phyloP scores from a whole-genome alignment of 257 asterid genomes.

The Dorcoceras hygrometricum region DNA sequence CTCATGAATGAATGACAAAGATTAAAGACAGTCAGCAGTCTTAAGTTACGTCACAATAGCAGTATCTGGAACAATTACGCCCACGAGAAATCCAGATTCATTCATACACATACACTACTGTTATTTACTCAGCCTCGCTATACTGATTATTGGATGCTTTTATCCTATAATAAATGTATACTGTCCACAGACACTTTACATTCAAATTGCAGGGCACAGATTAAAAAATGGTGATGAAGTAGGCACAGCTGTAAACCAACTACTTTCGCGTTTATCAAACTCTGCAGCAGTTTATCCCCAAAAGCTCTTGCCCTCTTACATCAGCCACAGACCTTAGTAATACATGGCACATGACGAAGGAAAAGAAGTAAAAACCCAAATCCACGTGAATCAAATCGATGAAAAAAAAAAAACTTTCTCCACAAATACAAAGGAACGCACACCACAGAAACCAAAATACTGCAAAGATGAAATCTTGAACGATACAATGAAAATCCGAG shows the following conservation, averaged over 20 bases:
- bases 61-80: background rate
- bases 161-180: background rate
- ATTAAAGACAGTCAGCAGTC: background rate
- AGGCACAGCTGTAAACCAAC: background rate
- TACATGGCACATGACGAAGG: too few relatives aligned
- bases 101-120: constrained; percentile 12
- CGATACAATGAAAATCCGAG: background rate
- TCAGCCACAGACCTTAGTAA: background rate
- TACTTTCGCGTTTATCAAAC: constrained; percentile 1
- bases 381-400: background rate
- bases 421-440: background rate
- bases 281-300: background rate
- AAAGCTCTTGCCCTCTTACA: background rate
- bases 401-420: constrained; percentile 6
- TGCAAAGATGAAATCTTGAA: background rate
- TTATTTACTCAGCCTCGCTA: background rate
- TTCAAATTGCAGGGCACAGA: background rate
- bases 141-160: background rate
- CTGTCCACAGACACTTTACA: background rate
- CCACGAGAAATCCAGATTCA: background rate
- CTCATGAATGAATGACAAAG: background rate
- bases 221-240: background rate
- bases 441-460: background rate
- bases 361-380: background rate
- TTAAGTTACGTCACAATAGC: background rate